These are phyloP conservation scores for Ophiostoma australiae DNA, from an alignment of 2,329 filamentous ascomycete species.

Conservation along the genomic window DNA sequence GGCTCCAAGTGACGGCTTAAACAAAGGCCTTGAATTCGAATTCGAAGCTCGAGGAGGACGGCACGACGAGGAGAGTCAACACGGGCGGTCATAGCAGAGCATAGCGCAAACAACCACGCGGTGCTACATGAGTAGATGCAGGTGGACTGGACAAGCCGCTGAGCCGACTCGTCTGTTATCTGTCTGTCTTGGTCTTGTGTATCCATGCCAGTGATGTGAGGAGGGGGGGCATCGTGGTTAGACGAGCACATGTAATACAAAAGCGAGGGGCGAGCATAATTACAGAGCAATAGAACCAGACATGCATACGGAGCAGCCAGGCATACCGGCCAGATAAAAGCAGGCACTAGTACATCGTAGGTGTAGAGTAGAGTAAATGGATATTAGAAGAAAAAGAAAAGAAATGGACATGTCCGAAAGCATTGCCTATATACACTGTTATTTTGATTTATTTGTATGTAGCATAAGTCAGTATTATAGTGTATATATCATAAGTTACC, in stretches of 20 bases:
- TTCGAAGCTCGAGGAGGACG: background rate
- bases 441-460: background rate
- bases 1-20: no score
- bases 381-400: background rate
- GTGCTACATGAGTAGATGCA: constrained; percentile 2
- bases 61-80: background rate
- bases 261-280: background rate
- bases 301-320: constrained; percentile 1
- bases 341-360: background rate
- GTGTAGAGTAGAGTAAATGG: no score
- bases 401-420: background rate
- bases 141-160: background rate
- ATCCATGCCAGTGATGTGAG: background rate
- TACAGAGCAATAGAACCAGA: background rate
- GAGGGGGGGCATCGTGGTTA: background rate
- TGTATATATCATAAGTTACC: background rate
- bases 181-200: background rate
- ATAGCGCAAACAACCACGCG: background rate
- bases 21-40: background rate
- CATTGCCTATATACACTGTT: background rate
- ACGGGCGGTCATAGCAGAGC: background rate
- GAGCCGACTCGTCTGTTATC: background rate
- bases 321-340: background rate
- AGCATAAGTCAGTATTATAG: background rate
- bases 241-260: background rate